Base-by-base conservation (phyloP, 495 filamentous ascomycete genomes). In the Aspergillus sparsus region DNA sequence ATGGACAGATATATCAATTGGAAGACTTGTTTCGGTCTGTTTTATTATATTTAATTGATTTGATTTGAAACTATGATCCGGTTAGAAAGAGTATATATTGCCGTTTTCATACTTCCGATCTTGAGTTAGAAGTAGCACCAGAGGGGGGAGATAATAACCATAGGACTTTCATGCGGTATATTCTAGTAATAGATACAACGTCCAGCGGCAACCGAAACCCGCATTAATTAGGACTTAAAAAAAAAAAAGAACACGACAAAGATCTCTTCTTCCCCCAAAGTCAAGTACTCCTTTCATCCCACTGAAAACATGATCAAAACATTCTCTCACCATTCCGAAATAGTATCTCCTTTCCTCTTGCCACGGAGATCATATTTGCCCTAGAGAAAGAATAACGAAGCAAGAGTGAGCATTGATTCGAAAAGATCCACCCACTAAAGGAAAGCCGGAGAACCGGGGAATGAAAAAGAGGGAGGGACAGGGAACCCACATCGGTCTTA, bases 291-390 rank as follows among this genome's bases (percentile, higher is more conserved):
- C 21, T 27, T 27, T 27, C 21, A 27, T 3, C 21, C 21, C 21
- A 27, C 21, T 27, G 21, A 27, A 27, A 27, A 27, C 21, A 27
- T 27, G 21, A 27, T 27, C 21, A 27, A 27, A 27, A 27, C 32
- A n/a, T 16, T 41, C 32, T 44, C 51, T 60, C 49, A 95, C 69
- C 74, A 94, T 72, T 98, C 93, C 7, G 69, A 66, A 64, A 96
- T 83, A 18, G 85, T 79, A 71, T 98, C 92, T 27, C 89, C 92
- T 68, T 81, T 89, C 67, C 88, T 81, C 85, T 97, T 98, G 32
- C 89, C 93, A 61, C 93, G 86, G 56, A 97, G 64, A 35, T 96
- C 83, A 65, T 78, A 97, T 70, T 92, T 91, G 62, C 92, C 94
- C 94, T 97, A 72, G 27, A 46, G 6, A 12, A 27, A 3, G 21